phyloP scores from a whole-genome alignment of 1,284 basidiomycete species.

The Testicularia cyperi region DNA sequence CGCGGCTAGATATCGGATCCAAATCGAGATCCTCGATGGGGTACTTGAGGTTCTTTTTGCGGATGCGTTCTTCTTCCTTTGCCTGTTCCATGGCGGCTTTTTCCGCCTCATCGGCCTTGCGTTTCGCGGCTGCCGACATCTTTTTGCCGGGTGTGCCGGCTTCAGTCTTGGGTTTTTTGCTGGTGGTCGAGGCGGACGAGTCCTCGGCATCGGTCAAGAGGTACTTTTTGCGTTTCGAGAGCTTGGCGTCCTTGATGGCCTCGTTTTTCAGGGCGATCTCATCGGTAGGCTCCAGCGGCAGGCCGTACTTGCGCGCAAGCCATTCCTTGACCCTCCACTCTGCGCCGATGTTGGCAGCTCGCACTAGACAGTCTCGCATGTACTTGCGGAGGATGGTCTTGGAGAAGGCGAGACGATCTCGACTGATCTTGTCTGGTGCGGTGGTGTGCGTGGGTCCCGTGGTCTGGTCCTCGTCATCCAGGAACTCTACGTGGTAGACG shows the following conservation, averaged over 20 bases:
- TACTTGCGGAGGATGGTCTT: conserved; percentile 95
- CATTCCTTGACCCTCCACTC: conserved; percentile 89
- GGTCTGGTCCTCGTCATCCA: conserved; percentile 62
- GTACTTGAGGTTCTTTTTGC: conserved; percentile 78
- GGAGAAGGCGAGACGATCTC: conserved; percentile 90
- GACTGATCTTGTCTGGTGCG: conserved; percentile 71
- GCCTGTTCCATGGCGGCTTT: conserved; percentile 31
- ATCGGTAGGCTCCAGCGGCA: conserved; percentile 80
- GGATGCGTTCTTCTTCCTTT: conserved; percentile 65
- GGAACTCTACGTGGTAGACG: conserved; percentile 81
- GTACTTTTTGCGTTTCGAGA: conserved; percentile 66
- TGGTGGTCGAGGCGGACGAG: conserved; percentile 62
- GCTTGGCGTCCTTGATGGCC: conserved; percentile 71
- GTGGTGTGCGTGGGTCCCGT: conserved; percentile 76
- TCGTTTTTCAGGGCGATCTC: conserved; percentile 77
- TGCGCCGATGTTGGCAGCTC: conserved; percentile 84
- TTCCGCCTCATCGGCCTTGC: conserved; percentile 28
- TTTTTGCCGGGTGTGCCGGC: no score
- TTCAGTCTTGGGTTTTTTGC: conserved; percentile 24
- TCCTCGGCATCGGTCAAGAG: conserved; percentile 78
- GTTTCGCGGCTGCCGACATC: conserved; percentile 23
- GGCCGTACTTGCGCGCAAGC: conserved; percentile 79
- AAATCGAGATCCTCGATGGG: conserved; percentile 65
- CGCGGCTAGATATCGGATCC: conserved; percentile 54
- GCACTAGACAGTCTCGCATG: conserved; percentile 87